Percentiles rank a stretch among this genome's conserved stretches.
phyloP scores from a whole-genome alignment of 2,329 filamentous ascomycete genomes.

The Zymoseptoria ardabiliae region DNA sequence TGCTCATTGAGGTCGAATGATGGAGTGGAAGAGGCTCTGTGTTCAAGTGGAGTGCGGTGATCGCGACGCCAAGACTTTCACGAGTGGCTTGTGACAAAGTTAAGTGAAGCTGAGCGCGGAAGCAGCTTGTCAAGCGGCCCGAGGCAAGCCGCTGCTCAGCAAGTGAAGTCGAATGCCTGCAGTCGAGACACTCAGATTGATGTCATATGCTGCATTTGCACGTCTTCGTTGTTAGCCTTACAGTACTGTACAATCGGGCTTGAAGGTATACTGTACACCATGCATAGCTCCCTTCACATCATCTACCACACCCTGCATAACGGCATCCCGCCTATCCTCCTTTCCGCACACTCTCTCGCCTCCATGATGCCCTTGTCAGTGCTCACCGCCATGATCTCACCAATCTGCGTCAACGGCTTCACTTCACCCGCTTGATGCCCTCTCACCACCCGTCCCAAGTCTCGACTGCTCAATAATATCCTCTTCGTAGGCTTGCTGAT shows the following conservation, averaged over 20 bases:
- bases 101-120: not conserved
- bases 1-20: no score
- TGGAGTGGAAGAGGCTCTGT: no score
- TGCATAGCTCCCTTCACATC: not conserved
- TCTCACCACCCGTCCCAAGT: conserved; percentile 58
- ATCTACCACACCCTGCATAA: conserved; percentile 60
- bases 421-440: conserved; percentile 62
- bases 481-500: conserved; percentile 68
- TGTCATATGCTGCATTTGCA: not conserved
- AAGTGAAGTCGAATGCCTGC: not conserved
- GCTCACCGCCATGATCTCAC: conserved; percentile 73
- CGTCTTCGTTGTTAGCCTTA: not conserved
- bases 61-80: not conserved
- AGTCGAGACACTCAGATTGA: not conserved
- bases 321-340: conserved; percentile 71
- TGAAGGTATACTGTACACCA: not conserved
- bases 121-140: not conserved
- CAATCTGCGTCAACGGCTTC: conserved; percentile 64
- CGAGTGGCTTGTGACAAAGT: not conserved
- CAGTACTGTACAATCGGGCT: not conserved
- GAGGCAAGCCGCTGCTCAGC: not conserved
- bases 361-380: conserved; percentile 76
- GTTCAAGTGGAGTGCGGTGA: no score
- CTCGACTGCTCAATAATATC: conserved; percentile 57
- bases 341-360: conserved; percentile 71